Evolutionary conservation across 2,329 filamentous ascomycete genomes (phyloP), one percentile per base, ranked within the genome.

Genomic region (Talaromyces sp.): DNA sequence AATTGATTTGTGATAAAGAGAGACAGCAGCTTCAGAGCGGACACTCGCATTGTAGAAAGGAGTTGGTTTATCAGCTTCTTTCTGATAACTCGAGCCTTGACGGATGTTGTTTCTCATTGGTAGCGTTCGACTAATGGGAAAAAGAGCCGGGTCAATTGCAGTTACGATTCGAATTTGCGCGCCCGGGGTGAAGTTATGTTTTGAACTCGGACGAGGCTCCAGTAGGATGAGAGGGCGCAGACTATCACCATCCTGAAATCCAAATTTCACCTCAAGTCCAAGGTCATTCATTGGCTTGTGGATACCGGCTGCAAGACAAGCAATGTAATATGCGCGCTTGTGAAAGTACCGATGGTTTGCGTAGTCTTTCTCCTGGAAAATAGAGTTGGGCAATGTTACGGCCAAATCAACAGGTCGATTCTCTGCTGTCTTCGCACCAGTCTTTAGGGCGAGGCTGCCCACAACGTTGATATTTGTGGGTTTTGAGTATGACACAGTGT

Each of bases 341-440:
- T 97, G 92, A 68, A 97, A 96, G 75, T 96, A 97, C 56, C 94
- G 85, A 77, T 94, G 82, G 70, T 96, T 91, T 45, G 92, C 81
- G 70, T 93, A 97, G 73, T 99, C 94, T 74, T 97, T 97, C 40
- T 95, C 90, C 67, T 96, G 91, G 65, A 97, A 92, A 11, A 96
- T 75, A 1, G 82, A 76, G 52, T 77, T 63, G 4, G 94, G 93
- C 85, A 99, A 95, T 43, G 89, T 88, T 14, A 96, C 85, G 5
- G 93, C 86, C 81, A 97, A 84, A 71, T 97, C 93, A 54, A 97
- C 80, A 14, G 82, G 79, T 22, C 86, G 75, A 22, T 56, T 55
- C 70, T 72, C 44, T 75, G 73, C 61, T 22, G 80, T 79, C 64
- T 88, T 89, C 52, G 85, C 77, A 73, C 90, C 87, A 2, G 87